Percentiles rank a stretch among this genome's conserved stretches.
These are phyloP conservation scores for Blastobotrys robertii DNA, from an alignment of 805 yeast genomes.

Conservation along the genomic window DNA sequence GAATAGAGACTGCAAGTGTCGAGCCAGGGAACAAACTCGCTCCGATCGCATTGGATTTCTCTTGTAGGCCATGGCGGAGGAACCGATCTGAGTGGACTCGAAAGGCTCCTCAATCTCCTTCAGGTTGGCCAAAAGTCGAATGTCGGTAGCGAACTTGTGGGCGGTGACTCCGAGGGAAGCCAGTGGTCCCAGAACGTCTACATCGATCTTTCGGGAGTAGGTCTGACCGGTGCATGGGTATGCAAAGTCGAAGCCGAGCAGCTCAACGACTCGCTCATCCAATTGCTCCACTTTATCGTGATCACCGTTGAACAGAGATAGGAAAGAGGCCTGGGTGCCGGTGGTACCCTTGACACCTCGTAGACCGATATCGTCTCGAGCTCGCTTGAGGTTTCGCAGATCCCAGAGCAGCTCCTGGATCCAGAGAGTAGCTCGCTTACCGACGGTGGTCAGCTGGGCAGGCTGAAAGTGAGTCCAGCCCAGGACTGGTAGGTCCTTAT, in stretches of 20 bases:
- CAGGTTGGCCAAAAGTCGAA: slow-evolving; percentile 89
- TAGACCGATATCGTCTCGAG: slow-evolving; percentile 90
- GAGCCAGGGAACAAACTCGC: slow-evolving; percentile 95
- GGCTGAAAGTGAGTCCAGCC: slow-evolving; percentile 99
- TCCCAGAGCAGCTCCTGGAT: slow-evolving; percentile 97
- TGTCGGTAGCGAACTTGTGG: slow-evolving; percentile 96
- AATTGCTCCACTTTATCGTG: slow-evolving; percentile 92
- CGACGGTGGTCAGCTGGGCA: slow-evolving; percentile 96
- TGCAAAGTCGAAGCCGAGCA: slow-evolving; percentile 87
- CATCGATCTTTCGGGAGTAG: slow-evolving; percentile 96
- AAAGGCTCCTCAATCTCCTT: slow-evolving; percentile 98
- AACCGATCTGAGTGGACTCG: slow-evolving; percentile 97
- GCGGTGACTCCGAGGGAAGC: slow-evolving; percentile 93
- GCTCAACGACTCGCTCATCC: slow-evolving; percentile 85
- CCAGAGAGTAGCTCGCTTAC: slow-evolving; percentile 97
- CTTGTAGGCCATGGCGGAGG: slow-evolving; percentile 98
- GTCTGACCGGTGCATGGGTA: slow-evolving; percentile 99
- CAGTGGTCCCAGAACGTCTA: slow-evolving; percentile 85
- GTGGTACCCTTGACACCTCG: slow-evolving; percentile 99
- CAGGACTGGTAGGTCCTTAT: slow-evolving; percentile 92
- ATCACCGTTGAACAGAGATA: slow-evolving; percentile 90
- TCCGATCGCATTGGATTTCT: slow-evolving; percentile 99
- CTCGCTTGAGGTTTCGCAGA: slow-evolving; percentile 88
- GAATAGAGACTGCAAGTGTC: slow-evolving; percentile 87
- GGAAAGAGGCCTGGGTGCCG: slow-evolving; percentile 96